Base-by-base conservation (phyloP, 805 yeast species). In the Phaffomyces thermotolerans region DNA sequence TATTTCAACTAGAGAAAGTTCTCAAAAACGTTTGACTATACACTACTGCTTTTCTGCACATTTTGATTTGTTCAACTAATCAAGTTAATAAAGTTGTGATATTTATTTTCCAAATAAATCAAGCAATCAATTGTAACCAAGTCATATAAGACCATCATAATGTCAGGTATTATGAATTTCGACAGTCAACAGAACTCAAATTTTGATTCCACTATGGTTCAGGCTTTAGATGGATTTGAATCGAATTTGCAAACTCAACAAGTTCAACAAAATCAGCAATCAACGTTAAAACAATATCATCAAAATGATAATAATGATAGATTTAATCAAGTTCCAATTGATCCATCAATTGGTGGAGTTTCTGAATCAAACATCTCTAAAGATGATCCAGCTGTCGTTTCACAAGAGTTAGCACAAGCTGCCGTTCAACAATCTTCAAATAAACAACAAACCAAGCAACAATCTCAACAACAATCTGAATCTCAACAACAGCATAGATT, bases 301-400 rank as follows among this genome's bases (percentile, higher is more conserved):
- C 29, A 39, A n/a, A 31, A 36, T 5, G 30, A 39, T 37, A 29
- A 12, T 9, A 25, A 34, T 14, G 42, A 34, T 22, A 41, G 41
- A 27, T 42, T 37, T 33, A 39, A 24, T 7, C 44, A 36, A n/a
- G 55, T 54, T 5, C 59, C 59, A 27, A 49, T 55, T 17, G 59
- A 55, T 34, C 59, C 59, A 4, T 52, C 59, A 9, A 53, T 55
- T 20, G 53, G 52, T 6, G 48, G 50, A 8, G 44, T 42, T 14
- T 48, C 46, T 8, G 33, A 37, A 9, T 20, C 22, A 20, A 20
- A 20, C 22, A 20, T 20, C 22, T 20, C 22, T 4, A 33, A 39
- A 8, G 41, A 37, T 15, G 43, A 45, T 31, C 13, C 29, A 31
- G 34, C 34, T 7, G 36, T 39, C 4, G 41, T 36, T 8, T 38